phyloP scores from a whole-genome alignment of 805 yeast genomes.

The Ascoidea rubescens region DNA sequence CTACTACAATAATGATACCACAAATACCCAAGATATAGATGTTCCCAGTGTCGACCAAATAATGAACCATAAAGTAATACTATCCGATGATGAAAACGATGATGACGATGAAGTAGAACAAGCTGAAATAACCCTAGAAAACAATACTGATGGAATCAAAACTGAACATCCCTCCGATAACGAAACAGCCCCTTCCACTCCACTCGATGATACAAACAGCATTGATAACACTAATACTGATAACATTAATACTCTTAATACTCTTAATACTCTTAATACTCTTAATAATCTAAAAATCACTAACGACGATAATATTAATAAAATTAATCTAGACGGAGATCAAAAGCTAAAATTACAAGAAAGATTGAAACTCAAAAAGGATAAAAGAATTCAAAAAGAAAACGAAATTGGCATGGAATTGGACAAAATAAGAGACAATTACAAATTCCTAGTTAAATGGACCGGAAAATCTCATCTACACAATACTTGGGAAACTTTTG shows the following conservation, averaged over 20 bases:
- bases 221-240: not conserved
- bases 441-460: conserved; percentile 71
- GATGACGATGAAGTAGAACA: conserved; percentile 11
- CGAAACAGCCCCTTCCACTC: not conserved
- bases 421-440: conserved; percentile 43
- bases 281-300: not conserved
- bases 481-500: conserved; percentile 83
- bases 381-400: conserved; percentile 21
- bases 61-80: conserved; percentile 37
- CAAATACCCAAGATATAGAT: not conserved
- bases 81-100: conserved; percentile 9
- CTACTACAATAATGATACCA: conserved; percentile 1
- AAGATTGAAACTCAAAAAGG: conserved; percentile 5
- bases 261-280: not conserved
- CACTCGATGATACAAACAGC: not conserved
- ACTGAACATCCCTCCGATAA: conserved; percentile 4
- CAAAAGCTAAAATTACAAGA: conserved; percentile 15
- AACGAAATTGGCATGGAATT: conserved; percentile 21
- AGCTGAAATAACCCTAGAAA: conserved; percentile 12
- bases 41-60: conserved; percentile 29
- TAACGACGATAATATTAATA: conserved; percentile 2
- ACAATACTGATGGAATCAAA: not conserved
- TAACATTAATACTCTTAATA: not conserved
- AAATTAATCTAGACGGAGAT: conserved; percentile 17
- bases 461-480: conserved; percentile 77